Percentiles rank a stretch among this genome's conserved stretches.
phyloP scores from a whole-genome alignment of 495 filamentous ascomycete species.

The Oleoguttula mirabilis region DNA sequence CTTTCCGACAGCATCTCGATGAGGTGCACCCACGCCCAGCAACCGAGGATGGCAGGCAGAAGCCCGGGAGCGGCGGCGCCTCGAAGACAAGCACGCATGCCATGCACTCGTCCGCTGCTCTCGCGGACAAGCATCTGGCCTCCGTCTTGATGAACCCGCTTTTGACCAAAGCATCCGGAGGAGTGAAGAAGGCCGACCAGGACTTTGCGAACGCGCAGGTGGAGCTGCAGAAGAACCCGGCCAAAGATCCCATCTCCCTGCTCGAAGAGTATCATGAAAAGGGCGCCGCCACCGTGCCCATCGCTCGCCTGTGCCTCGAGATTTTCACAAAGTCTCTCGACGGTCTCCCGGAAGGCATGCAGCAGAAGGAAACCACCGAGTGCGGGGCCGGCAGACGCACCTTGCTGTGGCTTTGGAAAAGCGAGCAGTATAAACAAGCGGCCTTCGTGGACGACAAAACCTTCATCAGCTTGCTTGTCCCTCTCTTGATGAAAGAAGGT shows the following conservation, averaged over 20 bases:
- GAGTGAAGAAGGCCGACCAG: background rate
- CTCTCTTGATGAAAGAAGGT: conserved; percentile 3
- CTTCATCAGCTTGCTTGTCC: background rate
- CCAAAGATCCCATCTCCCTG: conserved; percentile 11
- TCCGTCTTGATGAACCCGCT: conserved; percentile 16
- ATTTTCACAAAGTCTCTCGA: conserved; percentile 1
- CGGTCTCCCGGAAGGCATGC: background rate
- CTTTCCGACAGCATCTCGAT: conserved; percentile 67
- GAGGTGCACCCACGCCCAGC: conserved; percentile 38
- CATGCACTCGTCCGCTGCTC: conserved; percentile 10
- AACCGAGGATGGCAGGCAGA: conserved; percentile 2
- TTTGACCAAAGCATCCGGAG: background rate
- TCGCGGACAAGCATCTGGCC: conserved; percentile 16
- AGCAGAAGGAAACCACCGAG: background rate
- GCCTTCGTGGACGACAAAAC: background rate
- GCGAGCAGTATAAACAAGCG: background rate
- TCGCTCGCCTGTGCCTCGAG: conserved; percentile 10
- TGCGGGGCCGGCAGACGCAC: conserved; percentile 5
- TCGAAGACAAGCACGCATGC: background rate
- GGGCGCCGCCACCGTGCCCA: conserved; percentile 8
- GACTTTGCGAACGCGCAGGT: conserved; percentile 2
- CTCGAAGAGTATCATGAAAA: conserved; percentile 14
- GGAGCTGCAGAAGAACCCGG: conserved; percentile 1
- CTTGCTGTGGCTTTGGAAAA: conserved; percentile 13
- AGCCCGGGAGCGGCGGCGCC: background rate